Base-by-base conservation (phyloP, 2,329 filamentous ascomycete genomes). In the Hymenoscyphus infarciens region DNA sequence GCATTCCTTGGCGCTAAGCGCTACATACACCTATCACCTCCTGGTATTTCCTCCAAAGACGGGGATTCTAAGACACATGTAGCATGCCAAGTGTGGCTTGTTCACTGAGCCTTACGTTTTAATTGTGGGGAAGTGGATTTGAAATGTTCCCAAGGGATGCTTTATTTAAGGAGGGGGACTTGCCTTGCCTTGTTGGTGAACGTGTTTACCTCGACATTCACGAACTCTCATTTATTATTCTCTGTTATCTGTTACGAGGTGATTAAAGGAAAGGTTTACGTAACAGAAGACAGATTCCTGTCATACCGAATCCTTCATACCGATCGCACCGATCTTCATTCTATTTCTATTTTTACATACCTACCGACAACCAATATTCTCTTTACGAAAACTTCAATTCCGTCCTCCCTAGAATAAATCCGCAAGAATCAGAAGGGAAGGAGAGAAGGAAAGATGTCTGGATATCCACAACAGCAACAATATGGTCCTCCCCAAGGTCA, bases 61-160 rank as follows among this genome's bases (percentile, higher is more conserved):
- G n/a, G 42, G 19, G 42, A 22, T 19, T 22, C 15, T 8, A 42
- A 19, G 29, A 42, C 39, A 42, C 16, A 16, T 49, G 15, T 16
- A 19, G 15, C n/a, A 42, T 22, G 42, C 42, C 42, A 49, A 49
- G 42, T 49, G 42, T 49, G 42, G 42, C 42, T 49, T 49, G 19
- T 22, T 49, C n/a, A 49, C 42, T 49, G 42, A 25, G 42, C 42
- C 42, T 49, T 49, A 49, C 42, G 42, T 49, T 49, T 49, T 15
- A 35, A 49, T 49, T 49, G 42, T 49, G 42, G 42, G n/a, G 42
- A 49, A 4, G 8, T n/a, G 8, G 16, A 10, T 22, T 19, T 22
- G 7, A 49, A 49, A 11, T 22, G 42, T 49, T 11, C 19, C 5
- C 25, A 4, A 27, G 25, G 25, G 25, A 27, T 27, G 25, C 7